Evolutionary conservation across 306 rosid species (phyloP).

Genomic region (Malus domestica): ASM211411v1 NC_041794.1:27892001-27892500

Average conservation of each 20-base stretch:
- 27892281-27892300: not conserved
- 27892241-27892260: slow-evolving; percentile 19
- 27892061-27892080: too few relatives aligned
- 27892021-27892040: rapidly evolving
- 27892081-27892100: too few relatives aligned
- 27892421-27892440: not conserved
- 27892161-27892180: not conserved
- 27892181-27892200: not conserved
- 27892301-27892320: slow-evolving; percentile 1
- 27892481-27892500: not conserved
- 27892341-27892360: not conserved
- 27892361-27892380: not conserved
- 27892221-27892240: not conserved
- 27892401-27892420: not conserved
- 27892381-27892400: not conserved
- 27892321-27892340: not conserved
- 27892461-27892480: too few relatives aligned
- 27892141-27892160: not conserved
- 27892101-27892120: not conserved
- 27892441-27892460: too few relatives aligned
- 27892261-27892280: not conserved
- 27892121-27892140: not conserved
- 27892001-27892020: too few relatives aligned
- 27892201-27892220: not conserved
- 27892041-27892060: too few relatives aligned